These are phyloP conservation scores for Oidiodendron maius DNA, from an alignment of 495 filamentous ascomycete genomes.

Conservation along the genomic window DNA sequence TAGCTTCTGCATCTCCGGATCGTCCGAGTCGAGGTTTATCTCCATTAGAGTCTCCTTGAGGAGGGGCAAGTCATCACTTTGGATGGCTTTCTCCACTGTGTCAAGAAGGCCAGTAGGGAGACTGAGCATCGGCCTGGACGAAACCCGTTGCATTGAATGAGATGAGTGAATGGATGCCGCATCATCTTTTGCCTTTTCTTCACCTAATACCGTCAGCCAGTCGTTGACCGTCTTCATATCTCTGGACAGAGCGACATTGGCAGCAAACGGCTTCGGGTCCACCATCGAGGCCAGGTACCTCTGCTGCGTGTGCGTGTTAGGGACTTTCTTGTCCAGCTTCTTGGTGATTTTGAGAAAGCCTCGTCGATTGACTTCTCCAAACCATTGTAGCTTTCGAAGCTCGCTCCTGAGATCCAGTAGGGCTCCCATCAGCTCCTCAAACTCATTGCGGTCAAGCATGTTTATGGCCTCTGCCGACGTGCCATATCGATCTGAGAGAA, in stretches of 20 bases:
- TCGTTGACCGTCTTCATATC: slow-evolving; percentile 77
- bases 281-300: slow-evolving; percentile 84
- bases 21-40: slow-evolving; percentile 45
- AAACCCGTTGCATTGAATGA: slow-evolving; percentile 62
- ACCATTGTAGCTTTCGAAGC: slow-evolving; percentile 90
- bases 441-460: slow-evolving; percentile 62
- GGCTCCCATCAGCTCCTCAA: slow-evolving; percentile 82
- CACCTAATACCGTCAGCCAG: slow-evolving; percentile 79
- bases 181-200: slow-evolving; percentile 66
- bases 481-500: slow-evolving; percentile 82
- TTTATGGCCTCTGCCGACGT: slow-evolving; percentile 39
- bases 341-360: slow-evolving; percentile 98
- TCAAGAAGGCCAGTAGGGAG: slow-evolving; percentile 61
- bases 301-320: slow-evolving; percentile 64
- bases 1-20: slow-evolving; percentile 52
- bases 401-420: slow-evolving; percentile 82
- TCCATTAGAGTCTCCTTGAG: slow-evolving; percentile 54
- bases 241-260: slow-evolving; percentile 57
- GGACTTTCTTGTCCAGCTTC: slow-evolving; percentile 90
- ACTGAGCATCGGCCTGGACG: slow-evolving; percentile 64
- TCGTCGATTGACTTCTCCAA: slow-evolving; percentile 90
- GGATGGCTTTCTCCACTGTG: slow-evolving; percentile 69
- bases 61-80: slow-evolving; percentile 60
- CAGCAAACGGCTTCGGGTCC: slow-evolving; percentile 76
- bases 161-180: slow-evolving; percentile 63